Evolutionary conservation across 495 filamentous ascomycete species (phyloP).

Genomic region (Oleoguttula mirabilis): DNA sequence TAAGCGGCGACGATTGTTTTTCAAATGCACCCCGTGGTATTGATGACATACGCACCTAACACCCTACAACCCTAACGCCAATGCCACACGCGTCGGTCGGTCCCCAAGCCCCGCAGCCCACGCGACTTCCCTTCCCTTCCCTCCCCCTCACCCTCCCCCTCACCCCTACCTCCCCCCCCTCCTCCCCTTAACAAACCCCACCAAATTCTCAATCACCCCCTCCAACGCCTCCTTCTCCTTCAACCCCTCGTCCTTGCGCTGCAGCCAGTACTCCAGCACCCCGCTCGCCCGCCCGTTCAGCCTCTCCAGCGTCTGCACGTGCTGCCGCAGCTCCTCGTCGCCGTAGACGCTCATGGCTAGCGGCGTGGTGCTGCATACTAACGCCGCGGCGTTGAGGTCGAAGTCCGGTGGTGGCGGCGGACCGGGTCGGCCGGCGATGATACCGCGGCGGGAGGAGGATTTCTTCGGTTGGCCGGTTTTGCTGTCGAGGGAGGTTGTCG

Average conservation of each 20-base stretch:
- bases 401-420: slow-evolving; percentile 59
- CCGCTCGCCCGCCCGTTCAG: slow-evolving; percentile 56
- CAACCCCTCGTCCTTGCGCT: slow-evolving; percentile 67
- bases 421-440: slow-evolving; percentile 34
- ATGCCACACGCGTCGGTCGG: no score
- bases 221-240: slow-evolving; percentile 94
- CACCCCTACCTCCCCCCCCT: no score
- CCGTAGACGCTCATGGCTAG: slow-evolving; percentile 67
- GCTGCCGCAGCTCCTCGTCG: slow-evolving; percentile 57
- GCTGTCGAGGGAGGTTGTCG: slow-evolving; percentile 28
- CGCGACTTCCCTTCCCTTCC: no score
- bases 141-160: no score
- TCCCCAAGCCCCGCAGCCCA: no score
- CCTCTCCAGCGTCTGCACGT: slow-evolving; percentile 59
- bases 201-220: slow-evolving; percentile 93
- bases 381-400: slow-evolving; percentile 64
- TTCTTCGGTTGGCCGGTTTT: slow-evolving; percentile 38
- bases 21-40: no score
- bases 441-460: slow-evolving; percentile 25
- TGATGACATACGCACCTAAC: no score
- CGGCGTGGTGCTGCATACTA: slow-evolving; percentile 71
- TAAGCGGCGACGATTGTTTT: no score
- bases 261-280: slow-evolving; percentile 82
- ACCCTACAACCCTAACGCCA: no score
- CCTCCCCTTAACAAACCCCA: slow-evolving; percentile 84